These are phyloP conservation scores for Triadica sebifera DNA, from an alignment of 345 rosid species.

Conservation along the genomic window DNA sequence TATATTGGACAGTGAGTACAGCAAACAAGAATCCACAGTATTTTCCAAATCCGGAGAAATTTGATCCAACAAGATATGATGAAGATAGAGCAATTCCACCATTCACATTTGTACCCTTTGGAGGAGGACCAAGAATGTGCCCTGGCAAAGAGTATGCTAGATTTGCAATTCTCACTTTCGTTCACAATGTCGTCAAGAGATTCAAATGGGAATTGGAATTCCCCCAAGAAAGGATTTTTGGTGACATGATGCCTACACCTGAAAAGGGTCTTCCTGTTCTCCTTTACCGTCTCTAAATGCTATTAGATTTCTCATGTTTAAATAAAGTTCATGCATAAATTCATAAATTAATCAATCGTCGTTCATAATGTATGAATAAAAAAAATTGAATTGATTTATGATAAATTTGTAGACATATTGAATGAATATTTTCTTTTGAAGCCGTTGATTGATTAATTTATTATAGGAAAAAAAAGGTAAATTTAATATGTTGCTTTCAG, in stretches of 20 bases:
- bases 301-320: too few species aligned
- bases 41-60: conserved; percentile 37
- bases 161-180: conserved; percentile 39
- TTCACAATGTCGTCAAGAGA: conserved; percentile 38
- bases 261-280: conserved; percentile 44
- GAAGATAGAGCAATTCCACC: conserved; percentile 30
- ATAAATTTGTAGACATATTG: too few species aligned
- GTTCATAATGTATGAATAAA: too few species aligned
- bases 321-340: too few species aligned
- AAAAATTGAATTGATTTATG: too few species aligned
- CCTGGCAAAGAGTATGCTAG: conserved; percentile 53
- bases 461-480: too few species aligned
- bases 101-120: conserved; percentile 45
- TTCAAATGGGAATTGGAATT: conserved; percentile 34
- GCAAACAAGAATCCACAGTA: conserved; percentile 42
- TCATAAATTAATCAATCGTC: too few species aligned
- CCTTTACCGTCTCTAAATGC: conserved; percentile 10
- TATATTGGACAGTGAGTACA: conserved; percentile 48
- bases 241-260: conserved; percentile 54
- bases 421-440: too few species aligned
- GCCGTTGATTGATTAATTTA: too few species aligned
- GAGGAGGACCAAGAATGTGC: conserved; percentile 47
- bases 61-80: conserved; percentile 42
- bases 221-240: conserved; percentile 29
- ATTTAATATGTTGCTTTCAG: too few species aligned